Conservation (phyloP, 1,284 basidiomycete genomes). For the Wallemia mellicola region DNA sequence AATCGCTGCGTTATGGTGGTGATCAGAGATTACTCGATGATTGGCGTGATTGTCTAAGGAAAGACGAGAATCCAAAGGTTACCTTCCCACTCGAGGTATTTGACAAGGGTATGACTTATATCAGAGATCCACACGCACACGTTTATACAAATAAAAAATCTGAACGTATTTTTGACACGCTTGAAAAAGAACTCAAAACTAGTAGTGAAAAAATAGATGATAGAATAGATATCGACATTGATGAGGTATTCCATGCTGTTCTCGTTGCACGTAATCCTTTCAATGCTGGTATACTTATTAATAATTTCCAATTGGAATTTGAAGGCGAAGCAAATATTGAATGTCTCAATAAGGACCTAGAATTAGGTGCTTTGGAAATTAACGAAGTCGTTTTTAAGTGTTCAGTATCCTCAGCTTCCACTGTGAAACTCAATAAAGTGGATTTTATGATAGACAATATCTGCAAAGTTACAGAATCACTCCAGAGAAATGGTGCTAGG, state of each 20-base stretch:
- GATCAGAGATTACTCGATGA: background rate
- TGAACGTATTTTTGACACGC: background rate
- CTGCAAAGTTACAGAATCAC: background rate
- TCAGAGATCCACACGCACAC: background rate
- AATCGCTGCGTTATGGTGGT: background rate
- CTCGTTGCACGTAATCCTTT: background rate
- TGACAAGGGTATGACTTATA: background rate
- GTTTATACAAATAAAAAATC: background rate
- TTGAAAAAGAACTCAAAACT: background rate
- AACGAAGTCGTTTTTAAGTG: background rate
- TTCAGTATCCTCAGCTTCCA: background rate
- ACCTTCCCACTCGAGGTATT: background rate
- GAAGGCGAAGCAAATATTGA: background rate
- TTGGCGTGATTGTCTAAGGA: background rate
- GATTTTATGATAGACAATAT: background rate
- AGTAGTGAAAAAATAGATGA: background rate
- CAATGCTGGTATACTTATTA: background rate
- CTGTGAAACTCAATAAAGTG: background rate
- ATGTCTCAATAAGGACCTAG: background rate
- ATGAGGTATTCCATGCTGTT: background rate
- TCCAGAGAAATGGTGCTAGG: background rate
- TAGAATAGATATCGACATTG: background rate
- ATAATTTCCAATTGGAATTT: background rate
- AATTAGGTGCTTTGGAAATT: background rate
- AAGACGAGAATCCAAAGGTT: too few relatives aligned